phyloP scores from a whole-genome alignment of 441 rosid species.

The Kokia cookei region DNA sequence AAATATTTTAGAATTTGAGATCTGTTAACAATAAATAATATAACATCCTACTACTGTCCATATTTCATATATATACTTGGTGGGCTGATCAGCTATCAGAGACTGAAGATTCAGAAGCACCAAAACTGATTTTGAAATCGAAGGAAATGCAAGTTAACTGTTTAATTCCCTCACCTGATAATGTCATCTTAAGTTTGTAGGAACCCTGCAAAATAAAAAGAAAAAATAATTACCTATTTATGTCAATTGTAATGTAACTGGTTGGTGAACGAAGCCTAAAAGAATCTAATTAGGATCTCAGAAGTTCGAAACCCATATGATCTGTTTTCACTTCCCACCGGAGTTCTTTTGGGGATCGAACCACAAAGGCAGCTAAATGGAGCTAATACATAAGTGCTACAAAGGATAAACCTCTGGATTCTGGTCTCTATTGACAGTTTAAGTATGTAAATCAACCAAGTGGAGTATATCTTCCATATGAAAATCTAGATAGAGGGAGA shows the following conservation, averaged over 20 bases:
- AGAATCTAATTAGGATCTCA: not conserved
- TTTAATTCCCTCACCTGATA: slow-evolving; percentile 12
- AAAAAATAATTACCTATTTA: not conserved
- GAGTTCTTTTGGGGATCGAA: not conserved
- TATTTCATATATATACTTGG: not conserved
- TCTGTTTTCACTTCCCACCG: not conserved
- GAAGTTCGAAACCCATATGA: not conserved
- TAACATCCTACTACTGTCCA: not conserved
- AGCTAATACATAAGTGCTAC: not conserved
- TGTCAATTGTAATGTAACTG: not conserved
- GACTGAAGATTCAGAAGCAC: slow-evolving; percentile 8
- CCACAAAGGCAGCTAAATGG: not conserved
- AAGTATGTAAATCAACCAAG: not conserved
- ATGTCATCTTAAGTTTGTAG: slow-evolving; percentile 31
- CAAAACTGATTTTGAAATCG: slow-evolving; percentile 29
- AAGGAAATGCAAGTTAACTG: slow-evolving; percentile 42
- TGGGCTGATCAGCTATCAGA: slow-evolving; percentile 14
- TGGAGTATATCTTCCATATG: not conserved
- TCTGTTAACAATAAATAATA: not conserved
- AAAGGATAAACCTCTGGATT: no score
- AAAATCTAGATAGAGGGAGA: not conserved
- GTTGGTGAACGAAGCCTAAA: not conserved
- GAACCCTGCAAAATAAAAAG: slow-evolving; percentile 26
- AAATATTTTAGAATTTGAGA: not conserved
- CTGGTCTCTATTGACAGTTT: not conserved